A percentile compares a stretch with the other conserved stretches of the same genome.
phyloP scores from a whole-genome alignment of 768 basidiomycete genomes.

The Panaeolus cyanescens region DNA sequence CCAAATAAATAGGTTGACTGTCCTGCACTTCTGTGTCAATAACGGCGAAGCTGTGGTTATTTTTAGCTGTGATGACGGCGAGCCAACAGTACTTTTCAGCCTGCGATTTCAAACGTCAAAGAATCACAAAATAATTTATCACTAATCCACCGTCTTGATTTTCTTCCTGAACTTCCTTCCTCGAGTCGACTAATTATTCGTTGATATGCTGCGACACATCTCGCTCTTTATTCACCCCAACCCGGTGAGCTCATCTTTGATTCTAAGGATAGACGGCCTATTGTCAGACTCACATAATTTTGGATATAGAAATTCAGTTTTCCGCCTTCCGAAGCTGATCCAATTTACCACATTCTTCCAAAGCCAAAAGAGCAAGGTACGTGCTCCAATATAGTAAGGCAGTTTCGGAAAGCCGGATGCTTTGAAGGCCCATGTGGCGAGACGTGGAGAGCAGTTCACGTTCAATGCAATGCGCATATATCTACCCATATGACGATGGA shows the following conservation, averaged over 20 bases:
- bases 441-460: neutral
- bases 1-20: neutral
- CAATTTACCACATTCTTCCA: neutral
- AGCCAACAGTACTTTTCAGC: neutral
- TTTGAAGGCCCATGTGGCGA: neutral
- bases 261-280: neutral
- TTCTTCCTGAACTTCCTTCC: neutral
- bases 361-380: neutral
- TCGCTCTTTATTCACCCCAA: slow-evolving; percentile 20
- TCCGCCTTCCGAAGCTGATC: slow-evolving; percentile 9
- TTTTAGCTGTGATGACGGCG: slow-evolving; percentile 3
- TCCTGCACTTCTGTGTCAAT: neutral
- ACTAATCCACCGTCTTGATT: neutral
- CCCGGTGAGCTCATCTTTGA: slow-evolving; percentile 13
- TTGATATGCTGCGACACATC: slow-evolving; percentile 15
- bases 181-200: slow-evolving; percentile 11
- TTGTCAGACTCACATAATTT: neutral
- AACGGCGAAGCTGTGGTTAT: neutral
- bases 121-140: neutral
- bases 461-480: neutral
- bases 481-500: neutral
- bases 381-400: neutral
- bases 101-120: neutral
- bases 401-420: neutral
- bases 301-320: slow-evolving; percentile 7